Evolutionary conservation across 164 flowering plant species (phyloP).

Genomic region (Buxus sempervirens): DNA sequence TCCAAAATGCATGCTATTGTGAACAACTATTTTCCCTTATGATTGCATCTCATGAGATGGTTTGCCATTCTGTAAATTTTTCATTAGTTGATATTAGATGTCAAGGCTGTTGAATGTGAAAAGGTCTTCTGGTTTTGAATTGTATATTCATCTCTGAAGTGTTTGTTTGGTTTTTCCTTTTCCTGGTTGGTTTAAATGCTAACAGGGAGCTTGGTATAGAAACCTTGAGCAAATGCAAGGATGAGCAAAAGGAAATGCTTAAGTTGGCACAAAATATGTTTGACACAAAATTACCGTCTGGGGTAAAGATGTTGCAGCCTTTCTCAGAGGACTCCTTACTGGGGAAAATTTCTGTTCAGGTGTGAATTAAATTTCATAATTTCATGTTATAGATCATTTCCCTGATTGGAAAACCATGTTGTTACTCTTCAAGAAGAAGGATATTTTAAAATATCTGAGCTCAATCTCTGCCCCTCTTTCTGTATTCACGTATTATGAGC

Average conservation of each 20-base stretch:
- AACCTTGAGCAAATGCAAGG: slow-evolving; percentile 50
- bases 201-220: slow-evolving; percentile 84
- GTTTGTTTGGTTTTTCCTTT: neutral
- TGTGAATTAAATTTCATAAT: slow-evolving; percentile 15
- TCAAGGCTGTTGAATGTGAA: neutral
- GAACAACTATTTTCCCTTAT: neutral
- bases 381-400: neutral
- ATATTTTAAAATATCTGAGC: neutral
- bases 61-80: neutral
- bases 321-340: slow-evolving; percentile 86
- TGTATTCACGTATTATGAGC: neutral
- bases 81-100: neutral
- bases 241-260: slow-evolving; percentile 64
- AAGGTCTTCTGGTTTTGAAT: neutral
- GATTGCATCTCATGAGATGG: neutral
- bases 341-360: slow-evolving; percentile 72
- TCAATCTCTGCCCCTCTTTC: neutral
- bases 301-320: slow-evolving; percentile 72
- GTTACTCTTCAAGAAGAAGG: neutral
- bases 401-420: neutral
- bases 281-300: slow-evolving; percentile 91
- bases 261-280: slow-evolving; percentile 83
- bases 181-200: neutral
- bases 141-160: neutral
- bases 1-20: too few species aligned